Base-by-base conservation (phyloP, 352 stramenopile genomes). In the Saprolegnia diclina region DNA sequence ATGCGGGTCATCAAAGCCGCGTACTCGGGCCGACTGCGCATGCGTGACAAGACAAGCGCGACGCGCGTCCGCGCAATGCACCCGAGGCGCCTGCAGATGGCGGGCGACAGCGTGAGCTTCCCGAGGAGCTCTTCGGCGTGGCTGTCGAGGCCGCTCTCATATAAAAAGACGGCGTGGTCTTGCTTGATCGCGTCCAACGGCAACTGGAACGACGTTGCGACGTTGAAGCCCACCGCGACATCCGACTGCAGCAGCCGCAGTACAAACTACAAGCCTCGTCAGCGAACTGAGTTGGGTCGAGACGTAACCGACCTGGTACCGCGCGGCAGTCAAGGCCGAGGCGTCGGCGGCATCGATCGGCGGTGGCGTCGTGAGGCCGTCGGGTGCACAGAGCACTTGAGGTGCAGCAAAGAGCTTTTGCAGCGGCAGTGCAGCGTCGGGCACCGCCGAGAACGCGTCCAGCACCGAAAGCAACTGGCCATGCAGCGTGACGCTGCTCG, bases 141-240 rank as follows among this genome's bases (percentile, higher is more conserved):
- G 53, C 88, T 79, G 52, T 94, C 84, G n/a, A 78, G 74, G 1
- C 86, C 86, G 6, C 72, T 85, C 42, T 91, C 81, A 65, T 92
- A 94, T 67, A 94, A 73, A 56, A 90, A 92, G 29, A 94, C 40
- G 22, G 91, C 80, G 42, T 92, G 80, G 62, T 91, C 83, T 79
- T 92, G 82, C 26, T 82, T 82, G 67, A 94, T 87, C 29, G 81
- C 73, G 22, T 92, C 81, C 14, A 88, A 75, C n/a, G 83, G 80
- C 24, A 92, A 54, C 21, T 77, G 72, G 69, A 94, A 92, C n/a
- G 83, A 74, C n/a, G 90, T 76, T 0, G 84, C 83, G 14, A 94
- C 72, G 3, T 77, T 71, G 64, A 92, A 88, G 0, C 82, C 86
- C 3, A 91, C 56, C 0, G 66, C 64, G 56, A 91, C 81, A 59